Percentiles rank a stretch among this genome's conserved stretches.
phyloP scores from a whole-genome alignment of 176 grass and related monocot genomes.

The Carex parvula region DNA sequence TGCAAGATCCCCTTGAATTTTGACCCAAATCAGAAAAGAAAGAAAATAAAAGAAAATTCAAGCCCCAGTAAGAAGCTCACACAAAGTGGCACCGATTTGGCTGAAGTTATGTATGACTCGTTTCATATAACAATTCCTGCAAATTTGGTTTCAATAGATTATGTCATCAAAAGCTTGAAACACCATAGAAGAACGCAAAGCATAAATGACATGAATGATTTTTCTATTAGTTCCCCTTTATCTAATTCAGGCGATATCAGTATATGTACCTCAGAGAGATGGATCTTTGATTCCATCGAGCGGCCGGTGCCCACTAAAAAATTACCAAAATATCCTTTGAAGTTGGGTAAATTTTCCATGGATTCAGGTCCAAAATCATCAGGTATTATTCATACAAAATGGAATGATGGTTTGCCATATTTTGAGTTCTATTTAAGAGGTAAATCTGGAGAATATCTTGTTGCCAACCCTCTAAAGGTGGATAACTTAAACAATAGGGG shows the following conservation, averaged over 20 bases:
- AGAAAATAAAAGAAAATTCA: slow-evolving; percentile 1
- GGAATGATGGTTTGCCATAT: slow-evolving; percentile 31
- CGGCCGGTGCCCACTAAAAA: neutral
- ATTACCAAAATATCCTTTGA: slow-evolving; percentile 5
- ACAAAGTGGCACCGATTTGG: neutral
- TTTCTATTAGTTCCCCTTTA: neutral
- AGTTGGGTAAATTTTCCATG: slow-evolving; percentile 15
- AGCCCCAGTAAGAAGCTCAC: slow-evolving; percentile 20
- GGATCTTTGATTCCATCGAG: slow-evolving; percentile 27
- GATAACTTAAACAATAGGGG: slow-evolving; percentile 12
- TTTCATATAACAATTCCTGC: slow-evolving; percentile 27
- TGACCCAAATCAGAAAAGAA: slow-evolving; percentile 21
- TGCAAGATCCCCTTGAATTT: slow-evolving; percentile 9
- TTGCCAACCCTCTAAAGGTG: slow-evolving; percentile 34
- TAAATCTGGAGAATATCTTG: slow-evolving; percentile 16
- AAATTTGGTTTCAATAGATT: slow-evolving; percentile 17
- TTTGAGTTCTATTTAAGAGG: slow-evolving; percentile 31
- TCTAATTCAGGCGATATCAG: neutral
- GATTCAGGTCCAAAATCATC: slow-evolving; percentile 6
- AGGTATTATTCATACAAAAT: slow-evolving; percentile 32
- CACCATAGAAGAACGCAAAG: slow-evolving; percentile 18
- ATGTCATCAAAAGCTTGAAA: slow-evolving; percentile 36
- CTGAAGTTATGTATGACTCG: slow-evolving; percentile 8
- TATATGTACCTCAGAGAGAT: slow-evolving; percentile 31
- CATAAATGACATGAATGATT: slow-evolving; percentile 23